These are phyloP conservation scores for Metarhizium sp. DNA, from an alignment of 2,329 filamentous ascomycete genomes.

Conservation along the genomic window DNA sequence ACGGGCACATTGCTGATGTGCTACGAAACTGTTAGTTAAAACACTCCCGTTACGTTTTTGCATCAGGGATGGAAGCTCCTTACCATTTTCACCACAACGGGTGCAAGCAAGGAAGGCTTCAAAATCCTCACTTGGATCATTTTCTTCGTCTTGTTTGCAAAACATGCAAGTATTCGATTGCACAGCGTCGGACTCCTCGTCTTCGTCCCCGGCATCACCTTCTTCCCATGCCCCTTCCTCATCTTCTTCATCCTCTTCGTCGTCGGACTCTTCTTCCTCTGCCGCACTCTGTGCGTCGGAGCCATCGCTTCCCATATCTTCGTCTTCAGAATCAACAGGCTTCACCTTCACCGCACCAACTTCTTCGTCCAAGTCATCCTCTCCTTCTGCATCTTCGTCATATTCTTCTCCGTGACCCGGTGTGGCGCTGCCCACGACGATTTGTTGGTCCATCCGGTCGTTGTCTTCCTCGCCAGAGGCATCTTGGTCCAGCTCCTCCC, in stretches of 20 bases:
- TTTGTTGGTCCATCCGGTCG: constrained; percentile 18
- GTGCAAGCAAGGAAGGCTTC: constrained; percentile 70
- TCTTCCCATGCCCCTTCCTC: constrained; percentile 15
- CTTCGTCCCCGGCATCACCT: constrained; percentile 7
- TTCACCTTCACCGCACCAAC: constrained; percentile 49
- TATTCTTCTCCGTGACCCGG: constrained; percentile 18
- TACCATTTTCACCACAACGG: constrained; percentile 75
- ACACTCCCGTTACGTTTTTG: constrained; percentile 6
- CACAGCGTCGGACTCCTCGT: constrained; percentile 8
- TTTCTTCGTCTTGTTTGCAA: constrained; percentile 73
- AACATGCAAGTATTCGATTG: constrained; percentile 50
- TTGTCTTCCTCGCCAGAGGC: constrained; percentile 34
- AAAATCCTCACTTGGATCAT: constrained; percentile 73
- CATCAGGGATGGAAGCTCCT: constrained; percentile 27
- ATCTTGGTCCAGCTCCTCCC: constrained; percentile 33
- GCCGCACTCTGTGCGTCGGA: constrained; percentile 37
- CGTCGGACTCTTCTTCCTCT: constrained; percentile 43
- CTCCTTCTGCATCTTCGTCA: constrained; percentile 24
- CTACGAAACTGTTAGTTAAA: constrained; percentile 44
- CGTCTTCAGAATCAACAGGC: constrained; percentile 36
- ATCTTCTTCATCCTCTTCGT: constrained; percentile 35
- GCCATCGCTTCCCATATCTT: constrained; percentile 39
- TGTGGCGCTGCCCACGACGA: constrained; percentile 10
- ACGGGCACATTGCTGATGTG: constrained; percentile 83
- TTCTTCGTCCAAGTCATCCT: constrained; percentile 34